Evolutionary conservation across 2,329 filamentous ascomycete species (phyloP).

Genomic region (Calcarisporium arbuscula): DNA sequence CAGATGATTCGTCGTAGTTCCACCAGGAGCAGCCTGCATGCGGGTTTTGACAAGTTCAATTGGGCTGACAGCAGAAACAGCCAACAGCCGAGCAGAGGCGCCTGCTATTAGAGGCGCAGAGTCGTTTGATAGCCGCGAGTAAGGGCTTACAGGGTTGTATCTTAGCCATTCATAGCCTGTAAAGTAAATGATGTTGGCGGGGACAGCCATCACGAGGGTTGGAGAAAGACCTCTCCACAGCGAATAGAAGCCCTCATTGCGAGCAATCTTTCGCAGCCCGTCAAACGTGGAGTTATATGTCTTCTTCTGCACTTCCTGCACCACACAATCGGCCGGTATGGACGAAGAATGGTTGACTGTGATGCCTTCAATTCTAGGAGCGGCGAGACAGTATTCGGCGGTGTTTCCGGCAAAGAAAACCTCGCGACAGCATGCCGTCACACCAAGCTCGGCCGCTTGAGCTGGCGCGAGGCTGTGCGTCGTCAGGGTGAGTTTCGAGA

Average conservation of each 20-base stretch:
- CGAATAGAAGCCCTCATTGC: conserved; percentile 80
- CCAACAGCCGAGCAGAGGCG: conserved; percentile 67
- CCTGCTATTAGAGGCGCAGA: conserved; percentile 79
- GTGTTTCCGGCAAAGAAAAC: conserved; percentile 94
- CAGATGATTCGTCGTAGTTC: conserved; percentile 61
- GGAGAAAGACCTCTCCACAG: conserved; percentile 93
- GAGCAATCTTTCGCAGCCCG: conserved; percentile 86
- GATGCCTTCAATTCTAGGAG: conserved; percentile 44
- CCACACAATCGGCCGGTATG: conserved; percentile 63
- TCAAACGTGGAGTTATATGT: conserved; percentile 89
- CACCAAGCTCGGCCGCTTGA: conserved; percentile 73
- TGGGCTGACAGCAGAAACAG: conserved; percentile 77
- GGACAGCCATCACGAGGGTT: conserved; percentile 87
- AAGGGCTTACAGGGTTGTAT: conserved; percentile 64
- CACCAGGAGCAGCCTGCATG: conserved; percentile 68
- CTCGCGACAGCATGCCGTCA: conserved; percentile 91
- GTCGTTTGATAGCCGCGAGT: conserved; percentile 58
- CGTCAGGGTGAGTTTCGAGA: conserved; percentile 50
- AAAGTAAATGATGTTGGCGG: conserved; percentile 97
- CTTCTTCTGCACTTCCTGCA: conserved; percentile 76
- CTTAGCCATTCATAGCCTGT: conserved; percentile 96
- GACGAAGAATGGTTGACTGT: conserved; percentile 38
- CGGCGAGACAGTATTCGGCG: conserved; percentile 73
- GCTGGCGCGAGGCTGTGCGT: conserved; percentile 59
- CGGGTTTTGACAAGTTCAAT: conserved; percentile 92